Evolutionary conservation across 1,284 basidiomycete genomes (phyloP).

Genomic region (Apiotrichum sp.): DNA sequence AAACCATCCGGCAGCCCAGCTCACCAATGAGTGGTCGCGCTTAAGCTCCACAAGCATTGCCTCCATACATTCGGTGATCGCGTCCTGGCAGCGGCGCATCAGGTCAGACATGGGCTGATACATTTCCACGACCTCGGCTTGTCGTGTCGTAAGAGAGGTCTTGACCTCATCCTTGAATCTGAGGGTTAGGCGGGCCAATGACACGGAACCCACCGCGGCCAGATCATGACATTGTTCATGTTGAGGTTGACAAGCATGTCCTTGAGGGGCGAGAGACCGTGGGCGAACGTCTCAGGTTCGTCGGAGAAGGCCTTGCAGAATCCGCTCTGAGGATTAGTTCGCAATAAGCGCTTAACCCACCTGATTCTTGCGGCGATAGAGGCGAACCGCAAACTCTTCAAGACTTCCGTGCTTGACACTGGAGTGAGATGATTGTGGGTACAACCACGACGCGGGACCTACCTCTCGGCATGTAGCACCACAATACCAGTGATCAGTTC

Average conservation of each 20-base stretch:
- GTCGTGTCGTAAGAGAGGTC: constrained; percentile 66
- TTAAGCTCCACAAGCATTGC: constrained; percentile 85
- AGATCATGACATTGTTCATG: constrained; percentile 79
- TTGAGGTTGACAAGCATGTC: constrained; percentile 90
- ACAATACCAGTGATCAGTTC: constrained; percentile 85
- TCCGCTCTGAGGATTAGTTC: constrained; percentile 53
- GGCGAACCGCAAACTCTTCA: constrained; percentile 83
- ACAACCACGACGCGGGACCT: constrained; percentile 16
- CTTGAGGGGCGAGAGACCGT: constrained; percentile 81
- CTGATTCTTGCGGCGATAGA: constrained; percentile 79
- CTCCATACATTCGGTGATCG: constrained; percentile 92
- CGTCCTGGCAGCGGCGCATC: constrained; percentile 87
- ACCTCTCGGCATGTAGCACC: constrained; percentile 90
- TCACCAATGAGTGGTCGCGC: constrained; percentile 72
- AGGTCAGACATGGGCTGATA: constrained; percentile 76
- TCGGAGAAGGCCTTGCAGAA: constrained; percentile 97
- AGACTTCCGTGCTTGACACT: constrained; percentile 77
- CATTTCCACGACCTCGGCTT: constrained; percentile 87
- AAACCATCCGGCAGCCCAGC: constrained; percentile 17
- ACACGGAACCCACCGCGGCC: constrained; percentile 62
- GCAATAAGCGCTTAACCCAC: constrained; percentile 26
- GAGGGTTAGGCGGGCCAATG: background rate
- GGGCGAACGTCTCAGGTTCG: constrained; percentile 88
- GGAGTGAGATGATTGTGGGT: background rate
- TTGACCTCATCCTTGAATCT: constrained; percentile 89